Conservation (phyloP, 1,139 yeast genomes). For the Yamadazyma atmosphaerica region DNA sequence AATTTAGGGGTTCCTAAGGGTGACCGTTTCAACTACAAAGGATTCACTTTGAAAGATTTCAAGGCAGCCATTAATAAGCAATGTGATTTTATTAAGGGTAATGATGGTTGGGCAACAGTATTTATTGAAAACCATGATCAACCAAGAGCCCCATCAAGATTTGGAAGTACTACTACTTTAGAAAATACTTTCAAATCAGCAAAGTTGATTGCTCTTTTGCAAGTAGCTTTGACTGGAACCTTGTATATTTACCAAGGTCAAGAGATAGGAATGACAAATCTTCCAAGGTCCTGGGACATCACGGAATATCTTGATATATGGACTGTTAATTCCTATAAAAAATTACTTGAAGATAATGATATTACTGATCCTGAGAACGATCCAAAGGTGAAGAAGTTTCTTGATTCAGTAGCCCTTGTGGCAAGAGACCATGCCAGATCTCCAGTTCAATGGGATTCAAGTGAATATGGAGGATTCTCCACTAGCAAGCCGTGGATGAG, state of each 20-base stretch:
- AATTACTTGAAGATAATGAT: slow-evolving; percentile 29
- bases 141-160: slow-evolving; percentile 51
- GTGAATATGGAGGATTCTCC: slow-evolving; percentile 49
- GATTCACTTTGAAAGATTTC: slow-evolving; percentile 4
- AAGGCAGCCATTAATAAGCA: slow-evolving; percentile 1
- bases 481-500: slow-evolving; percentile 53
- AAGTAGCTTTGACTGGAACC: slow-evolving; percentile 51
- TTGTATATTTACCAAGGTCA: slow-evolving; percentile 59
- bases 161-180: slow-evolving; percentile 39
- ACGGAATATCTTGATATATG: slow-evolving; percentile 51
- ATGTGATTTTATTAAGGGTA: slow-evolving; percentile 36
- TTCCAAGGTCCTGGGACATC: slow-evolving; percentile 45
- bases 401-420: slow-evolving; percentile 33
- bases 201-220: slow-evolving; percentile 47
- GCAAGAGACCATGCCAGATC: slow-evolving; percentile 56
- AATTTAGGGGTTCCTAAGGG: slow-evolving; percentile 37
- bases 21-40: slow-evolving; percentile 32
- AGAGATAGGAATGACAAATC: slow-evolving; percentile 55
- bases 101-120: slow-evolving; percentile 56
- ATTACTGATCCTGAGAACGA: slow-evolving; percentile 18
- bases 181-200: slow-evolving; percentile 33
- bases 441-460: slow-evolving; percentile 56
- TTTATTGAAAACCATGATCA: slow-evolving; percentile 60
- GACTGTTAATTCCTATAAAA: slow-evolving; percentile 40
- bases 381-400: slow-evolving; percentile 23